Evolutionary conservation across 2,329 filamentous ascomycete genomes (phyloP).

Genomic region (Stagonosporopsis cucurbitacearum): DNA sequence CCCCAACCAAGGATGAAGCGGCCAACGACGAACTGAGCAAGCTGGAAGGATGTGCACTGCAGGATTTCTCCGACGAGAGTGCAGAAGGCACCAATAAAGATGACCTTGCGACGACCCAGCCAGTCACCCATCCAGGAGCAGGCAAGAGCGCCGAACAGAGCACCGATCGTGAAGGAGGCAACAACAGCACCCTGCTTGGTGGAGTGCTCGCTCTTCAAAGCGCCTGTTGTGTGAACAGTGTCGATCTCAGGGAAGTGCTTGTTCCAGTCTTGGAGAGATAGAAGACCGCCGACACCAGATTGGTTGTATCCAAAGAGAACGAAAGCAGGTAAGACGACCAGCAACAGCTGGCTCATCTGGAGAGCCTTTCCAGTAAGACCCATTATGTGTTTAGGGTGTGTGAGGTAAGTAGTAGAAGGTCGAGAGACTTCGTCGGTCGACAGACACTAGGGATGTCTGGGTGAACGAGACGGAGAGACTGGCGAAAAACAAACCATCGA

Average conservation of each 20-base stretch:
- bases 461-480: constrained; percentile 15
- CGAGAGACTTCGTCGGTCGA: constrained; percentile 16
- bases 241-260: constrained; percentile 59
- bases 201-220: constrained; percentile 53
- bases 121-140: constrained; percentile 55
- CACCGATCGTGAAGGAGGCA: constrained; percentile 55
- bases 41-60: constrained; percentile 54
- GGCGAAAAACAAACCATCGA: constrained; percentile 3
- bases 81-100: constrained; percentile 51
- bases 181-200: constrained; percentile 55
- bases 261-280: constrained; percentile 50
- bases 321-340: constrained; percentile 52
- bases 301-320: constrained; percentile 62
- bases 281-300: constrained; percentile 57
- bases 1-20: constrained; percentile 55
- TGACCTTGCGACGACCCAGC: constrained; percentile 55
- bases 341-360: constrained; percentile 42
- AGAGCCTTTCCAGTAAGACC: constrained; percentile 35
- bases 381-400: constrained; percentile 17
- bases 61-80: constrained; percentile 54
- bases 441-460: constrained; percentile 10
- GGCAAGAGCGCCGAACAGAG: constrained; percentile 55
- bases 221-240: constrained; percentile 53
- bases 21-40: constrained; percentile 56
- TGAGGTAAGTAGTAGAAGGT: not conserved